Conservation (phyloP, 2,329 filamentous ascomycete genomes). For the Sarocladium kiliense region DNA sequence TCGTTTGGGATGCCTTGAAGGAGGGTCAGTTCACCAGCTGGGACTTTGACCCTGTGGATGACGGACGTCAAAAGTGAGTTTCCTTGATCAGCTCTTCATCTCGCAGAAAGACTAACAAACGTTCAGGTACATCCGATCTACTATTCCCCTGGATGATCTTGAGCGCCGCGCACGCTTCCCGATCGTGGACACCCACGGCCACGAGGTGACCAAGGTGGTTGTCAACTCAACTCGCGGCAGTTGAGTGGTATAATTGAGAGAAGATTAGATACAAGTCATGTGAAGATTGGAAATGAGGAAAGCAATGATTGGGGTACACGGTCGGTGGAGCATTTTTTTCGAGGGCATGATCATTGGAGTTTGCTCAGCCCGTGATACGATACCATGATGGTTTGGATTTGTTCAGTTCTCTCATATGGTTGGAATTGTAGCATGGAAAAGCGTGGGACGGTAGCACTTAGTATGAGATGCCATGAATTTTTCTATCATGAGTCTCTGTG, state of each 20-base stretch:
- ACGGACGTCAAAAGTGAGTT: slow-evolving; percentile 60
- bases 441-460: background rate
- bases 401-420: background rate
- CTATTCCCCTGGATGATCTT: slow-evolving; percentile 74
- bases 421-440: background rate
- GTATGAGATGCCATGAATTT: background rate
- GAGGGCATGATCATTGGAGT: slow-evolving; percentile 5
- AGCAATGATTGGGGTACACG: background rate
- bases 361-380: slow-evolving; percentile 6
- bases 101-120: slow-evolving; percentile 20
- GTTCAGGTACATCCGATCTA: slow-evolving; percentile 75
- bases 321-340: background rate
- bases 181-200: slow-evolving; percentile 51
- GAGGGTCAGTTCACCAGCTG: slow-evolving; percentile 73
- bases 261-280: background rate
- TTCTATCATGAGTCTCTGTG: background rate
- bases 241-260: background rate
- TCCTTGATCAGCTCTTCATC: background rate
- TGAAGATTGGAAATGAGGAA: background rate
- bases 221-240: slow-evolving; percentile 28
- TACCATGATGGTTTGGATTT: slow-evolving; percentile 6
- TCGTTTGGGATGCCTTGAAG: slow-evolving; percentile 77
- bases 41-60: slow-evolving; percentile 76
- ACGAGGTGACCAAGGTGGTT: slow-evolving; percentile 35
- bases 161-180: slow-evolving; percentile 74